Evolutionary conservation across 495 filamentous ascomycete species (phyloP).

Genomic region (Hypoxylon trugodes): DNA sequence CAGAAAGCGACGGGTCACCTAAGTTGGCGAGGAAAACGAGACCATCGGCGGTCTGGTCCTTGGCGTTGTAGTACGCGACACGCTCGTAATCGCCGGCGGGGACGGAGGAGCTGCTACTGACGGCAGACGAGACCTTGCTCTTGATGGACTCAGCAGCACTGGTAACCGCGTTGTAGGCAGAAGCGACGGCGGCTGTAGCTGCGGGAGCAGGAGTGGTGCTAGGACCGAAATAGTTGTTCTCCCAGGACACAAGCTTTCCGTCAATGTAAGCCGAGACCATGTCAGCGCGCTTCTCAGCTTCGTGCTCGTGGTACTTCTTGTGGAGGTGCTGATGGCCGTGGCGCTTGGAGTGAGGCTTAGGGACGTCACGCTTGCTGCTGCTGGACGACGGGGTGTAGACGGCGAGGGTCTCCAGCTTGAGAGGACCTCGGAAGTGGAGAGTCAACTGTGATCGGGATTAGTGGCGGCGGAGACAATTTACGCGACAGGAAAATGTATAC

Average conservation of each 20-base stretch:
- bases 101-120: slow-evolving; percentile 27
- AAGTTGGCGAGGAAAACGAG: slow-evolving; percentile 72
- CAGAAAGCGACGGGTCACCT: slow-evolving; percentile 64
- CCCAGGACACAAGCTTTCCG: slow-evolving; percentile 68
- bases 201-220: slow-evolving; percentile 25
- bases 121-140: background rate
- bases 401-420: slow-evolving; percentile 68
- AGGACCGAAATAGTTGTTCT: slow-evolving; percentile 64
- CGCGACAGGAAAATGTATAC: slow-evolving; percentile 31
- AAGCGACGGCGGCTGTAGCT: slow-evolving; percentile 7
- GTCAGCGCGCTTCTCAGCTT: slow-evolving; percentile 31
- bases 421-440: slow-evolving; percentile 73
- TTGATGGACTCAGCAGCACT: background rate
- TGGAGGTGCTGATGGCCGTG: slow-evolving; percentile 47
- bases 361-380: slow-evolving; percentile 32
- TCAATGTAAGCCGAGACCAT: slow-evolving; percentile 69
- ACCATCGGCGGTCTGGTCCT: slow-evolving; percentile 56
- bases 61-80: slow-evolving; percentile 66
- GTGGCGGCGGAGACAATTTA: slow-evolving; percentile 5
- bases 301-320: slow-evolving; percentile 43
- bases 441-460: slow-evolving; percentile 61
- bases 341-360: slow-evolving; percentile 49
- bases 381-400: slow-evolving; percentile 67
- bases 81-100: slow-evolving; percentile 44
- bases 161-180: background rate